These are phyloP conservation scores for Lactuca sativa DNA, from an alignment of 129 eudicot species.

Conservation along the genomic window DNA sequence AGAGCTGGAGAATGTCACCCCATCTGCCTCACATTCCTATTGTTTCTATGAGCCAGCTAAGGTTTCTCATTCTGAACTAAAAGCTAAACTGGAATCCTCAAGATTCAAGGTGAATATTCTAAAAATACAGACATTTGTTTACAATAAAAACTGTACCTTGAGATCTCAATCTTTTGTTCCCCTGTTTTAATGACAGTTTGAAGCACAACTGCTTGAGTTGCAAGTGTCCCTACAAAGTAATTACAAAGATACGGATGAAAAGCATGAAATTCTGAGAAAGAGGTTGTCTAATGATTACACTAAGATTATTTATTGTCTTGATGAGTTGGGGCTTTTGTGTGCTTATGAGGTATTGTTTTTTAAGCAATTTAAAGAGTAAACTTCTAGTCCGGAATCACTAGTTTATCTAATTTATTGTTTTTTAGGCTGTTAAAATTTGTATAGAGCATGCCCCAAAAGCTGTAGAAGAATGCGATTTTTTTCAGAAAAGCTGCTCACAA, in stretches of 20 bases:
- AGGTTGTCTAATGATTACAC: constrained; percentile 46
- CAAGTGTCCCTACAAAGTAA: constrained; percentile 38
- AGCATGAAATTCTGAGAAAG: constrained; percentile 37
- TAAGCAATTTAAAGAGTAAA: neutral
- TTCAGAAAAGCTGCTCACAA: constrained; percentile 35
- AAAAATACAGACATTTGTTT: neutral
- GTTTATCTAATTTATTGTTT: constrained; percentile 12
- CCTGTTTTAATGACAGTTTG: constrained; percentile 44
- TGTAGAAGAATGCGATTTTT: constrained; percentile 39
- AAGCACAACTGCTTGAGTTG: constrained; percentile 43
- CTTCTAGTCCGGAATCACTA: neutral
- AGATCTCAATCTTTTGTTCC: constrained; percentile 1
- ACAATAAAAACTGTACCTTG: neutral
- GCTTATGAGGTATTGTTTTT: constrained; percentile 63
- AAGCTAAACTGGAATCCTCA: constrained; percentile 45
- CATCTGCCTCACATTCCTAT: constrained; percentile 39
- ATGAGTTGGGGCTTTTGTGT: constrained; percentile 73
- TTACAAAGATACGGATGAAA: constrained; percentile 42
- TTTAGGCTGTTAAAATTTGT: constrained; percentile 70
- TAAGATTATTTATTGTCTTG: constrained; percentile 64
- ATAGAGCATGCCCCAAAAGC: constrained; percentile 36
- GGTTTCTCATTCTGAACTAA: constrained; percentile 42
- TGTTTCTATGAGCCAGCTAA: constrained; percentile 45
- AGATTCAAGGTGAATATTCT: constrained; percentile 47
- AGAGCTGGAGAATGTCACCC: constrained; percentile 44